Evolutionary conservation across 768 basidiomycete species (phyloP), one percentile per base, ranked within the genome.

Genomic region (Saitozyma sp.): DNA sequence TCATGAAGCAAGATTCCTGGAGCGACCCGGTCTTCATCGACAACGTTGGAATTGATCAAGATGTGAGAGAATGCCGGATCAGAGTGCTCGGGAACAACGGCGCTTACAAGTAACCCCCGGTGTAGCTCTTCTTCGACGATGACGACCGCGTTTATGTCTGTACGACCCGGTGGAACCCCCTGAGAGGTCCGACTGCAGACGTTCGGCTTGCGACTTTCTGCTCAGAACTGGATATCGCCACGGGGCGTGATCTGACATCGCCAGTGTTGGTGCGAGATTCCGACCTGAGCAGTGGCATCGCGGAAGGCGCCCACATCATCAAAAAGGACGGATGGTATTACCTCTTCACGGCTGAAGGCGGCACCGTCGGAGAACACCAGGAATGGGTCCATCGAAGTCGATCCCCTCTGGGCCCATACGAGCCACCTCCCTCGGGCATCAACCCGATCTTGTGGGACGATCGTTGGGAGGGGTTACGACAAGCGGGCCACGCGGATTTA

Each of bases 401-500:
- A 54, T 39, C 41, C 20, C 60, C 77, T 74, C 46, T 67, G 59
- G 81, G 80, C 8, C 80, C 81, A 6, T 78, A 64, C 57, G 70
- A 67, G 37, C 51, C 63, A 7, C 53, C 50, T 43, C 63, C 65
- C 7, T 59, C n/a, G 10, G 54, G 63, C 19, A 29, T 67, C 56
- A 71, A 71, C 52, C 70, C 70, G 14, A 45, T 71, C 16, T 19
- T 69, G 13, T 65, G 17, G 58, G 69, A 71, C 49, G 65, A 41
- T 39, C 37, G 62, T 60, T 57, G 80, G 76, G 45, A 78, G 75
- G 17, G 67, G 75, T 76, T 82, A 48, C 80, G 80, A 62, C 80
- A 81, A 7, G 79, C 81, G 9, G 81, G 81, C 3, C 81, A 82
- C 61, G 74, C 79, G 29, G 81, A 82, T 64, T 49, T 82, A 6